Evolutionary conservation across 345 rosid genomes (phyloP), one percentile per base, ranked within the genome.

Genomic region (Eucalyptus erythrocorys): DNA sequence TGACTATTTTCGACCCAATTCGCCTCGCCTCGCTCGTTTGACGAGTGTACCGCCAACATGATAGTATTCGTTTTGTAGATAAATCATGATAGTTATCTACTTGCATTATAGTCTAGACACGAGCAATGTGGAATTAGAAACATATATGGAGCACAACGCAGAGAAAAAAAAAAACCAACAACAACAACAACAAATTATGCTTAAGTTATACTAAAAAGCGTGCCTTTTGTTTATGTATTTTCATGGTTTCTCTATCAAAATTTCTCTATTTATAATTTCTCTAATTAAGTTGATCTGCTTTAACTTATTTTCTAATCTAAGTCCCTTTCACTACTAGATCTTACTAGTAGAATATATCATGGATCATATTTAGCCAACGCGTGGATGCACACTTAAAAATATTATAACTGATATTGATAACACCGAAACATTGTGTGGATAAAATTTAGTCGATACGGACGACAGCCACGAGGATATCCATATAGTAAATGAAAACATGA

Each of bases 1-100:
- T 4, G 3, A 55, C 1, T 26, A 55, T 55, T 55, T 55, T 55
- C 0, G 0, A 55, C 30, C 13, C 61, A 26, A 4, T 55, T 26
- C 6, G 3, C 61, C 30, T 22, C 0, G 0, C 61, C 61, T 10
- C 30, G 11, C 61, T 26, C 6, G 0, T 55, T 1, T 10, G 61
- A 51, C 1, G 0, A 1, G 61, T 55, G 61, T 55, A 55, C 30
- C 1, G 0, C 61, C 0, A 55, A 3, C 68, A 61, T 61, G 68
- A 61, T 12, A 6, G 34, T 61, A 61, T 61, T 0, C 27, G 13
- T 27, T 59, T 59, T 59, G 14, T 59, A 59, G n/a, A 59, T 59
- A 32, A 32, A 59, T 59, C n/a, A 27, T 59, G 66, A 59, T 27
- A 59, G 30, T 59, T 27, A 59, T 59, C 16, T 24, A 26, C n/a